Evolutionary conservation across 1,284 basidiomycete genomes (phyloP), one percentile per base, ranked within the genome.

Genomic region (Apiotrichum mycotoxinovorans): DNA sequence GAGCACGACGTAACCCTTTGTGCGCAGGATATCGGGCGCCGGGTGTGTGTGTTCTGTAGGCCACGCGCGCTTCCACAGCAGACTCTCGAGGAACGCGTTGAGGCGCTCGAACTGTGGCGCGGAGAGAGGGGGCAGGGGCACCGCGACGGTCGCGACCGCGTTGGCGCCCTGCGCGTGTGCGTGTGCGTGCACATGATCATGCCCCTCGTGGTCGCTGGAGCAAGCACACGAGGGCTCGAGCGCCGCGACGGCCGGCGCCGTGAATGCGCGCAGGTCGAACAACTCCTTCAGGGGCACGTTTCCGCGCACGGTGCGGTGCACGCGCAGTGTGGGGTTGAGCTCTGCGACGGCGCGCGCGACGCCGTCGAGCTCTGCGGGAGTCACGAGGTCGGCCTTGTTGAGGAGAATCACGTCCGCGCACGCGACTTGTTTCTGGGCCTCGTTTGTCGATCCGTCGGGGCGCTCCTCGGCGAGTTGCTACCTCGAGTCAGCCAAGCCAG

Each of bases 381-480:
- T 72, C 4, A 85, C 85, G 18, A 95, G 79, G 67, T 95, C 93
- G 30, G 81, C 79, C 78, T 96, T 96, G 80, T 96, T 96, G 26
- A 95, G 77, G 20, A 95, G 77, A 46, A 95, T 82, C n/a, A 93
- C 86, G 68, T 95, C 92, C 15, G 91, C 86, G 34, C 85, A 86
- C 2, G 90, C 92, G 46, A 96, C 87, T 80, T 97, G 93, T 87
- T 86, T 83, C 52, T 88, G 79, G 66, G 86, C 89, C 73, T 91
- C 88, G 46, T 88, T 88, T 54, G 87, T 49, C 8, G 35, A 11
- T 5, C 87, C 87, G 5, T 80, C 80, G 2, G 81, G 77, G 62
- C 84, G 80, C 56, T 88, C 84, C 71, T 91, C 87, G 68, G 86
- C 81, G 76, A 92, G 85, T 89, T 92, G 89, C 89, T 93, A n/a